Evolutionary conservation across 148 eudicot genomes (phyloP), one percentile per base, ranked within the genome.

Genomic region (Chenopodium berlandieri): DNA sequence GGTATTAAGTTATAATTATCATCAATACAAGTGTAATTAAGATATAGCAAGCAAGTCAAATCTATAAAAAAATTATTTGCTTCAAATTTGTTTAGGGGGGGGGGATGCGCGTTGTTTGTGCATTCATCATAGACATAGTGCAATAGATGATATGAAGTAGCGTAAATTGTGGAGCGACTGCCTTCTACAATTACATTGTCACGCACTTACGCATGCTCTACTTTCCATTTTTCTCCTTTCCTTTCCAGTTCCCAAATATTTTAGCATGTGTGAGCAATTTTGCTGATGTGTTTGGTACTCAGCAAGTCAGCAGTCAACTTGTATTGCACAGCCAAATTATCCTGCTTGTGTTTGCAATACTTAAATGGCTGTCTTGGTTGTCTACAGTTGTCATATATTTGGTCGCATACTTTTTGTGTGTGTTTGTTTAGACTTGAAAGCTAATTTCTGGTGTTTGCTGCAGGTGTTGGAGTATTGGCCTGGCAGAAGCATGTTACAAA

Each of bases 401-500:
- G 31, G 1, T n/a, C 14, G 66, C 13, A 9, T 7, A 32, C 75
- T 75, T 65, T 9, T 34, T 46, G 7, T 12, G 27, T 77, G 50
- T 69, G 20, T 62, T 37, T n/a, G 47, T 23, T 48, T 73, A 19
- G 23, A 79, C 14, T 54, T 1, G 2, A 40, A 47, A 54, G 46
- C 37, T 72, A 64, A 73, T 52, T 47, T 30, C 19, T 32, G 52
- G 81, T 32, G 13, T 64, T 78, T 71, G 67, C 73, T 87, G 87
- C 95, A 96, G 99, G 93, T 92, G 37, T 85, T 96, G 89, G 97
- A 96, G 83, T 96, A 88, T 77, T 96, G 97, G 97, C 92, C 86
- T 37, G 97, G 95, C 80, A 92, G 99, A 90, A 97, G 97, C 79
- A 96, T 96, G 99, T 94, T 96, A 63, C 99, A 93, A 80, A 96